These are phyloP conservation scores for Boletellus ananas DNA, from an alignment of 768 basidiomycete genomes.

Conservation along the genomic window DNA sequence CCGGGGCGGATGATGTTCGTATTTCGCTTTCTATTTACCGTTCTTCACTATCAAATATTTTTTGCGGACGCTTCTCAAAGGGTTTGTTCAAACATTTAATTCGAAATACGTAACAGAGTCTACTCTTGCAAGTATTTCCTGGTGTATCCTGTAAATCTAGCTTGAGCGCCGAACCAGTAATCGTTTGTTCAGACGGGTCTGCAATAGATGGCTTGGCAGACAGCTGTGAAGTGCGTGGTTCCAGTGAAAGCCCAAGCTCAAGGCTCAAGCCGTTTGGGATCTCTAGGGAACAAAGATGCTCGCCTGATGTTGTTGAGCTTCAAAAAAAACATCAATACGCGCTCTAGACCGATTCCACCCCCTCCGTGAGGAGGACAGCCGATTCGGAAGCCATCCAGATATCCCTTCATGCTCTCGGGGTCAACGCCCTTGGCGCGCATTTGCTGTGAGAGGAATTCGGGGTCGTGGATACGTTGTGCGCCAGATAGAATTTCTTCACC, in stretches of 20 bases:
- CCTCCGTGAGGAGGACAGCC: conserved; percentile 97
- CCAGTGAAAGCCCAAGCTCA: conserved; percentile 31
- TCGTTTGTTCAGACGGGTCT: conserved; percentile 1
- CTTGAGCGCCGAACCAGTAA: conserved; percentile 4
- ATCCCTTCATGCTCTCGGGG: conserved; percentile 86
- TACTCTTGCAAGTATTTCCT: conserved; percentile 13
- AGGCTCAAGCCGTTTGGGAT: conserved; percentile 92
- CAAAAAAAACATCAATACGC: conserved; percentile 96
- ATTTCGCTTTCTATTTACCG: conserved; percentile 25
- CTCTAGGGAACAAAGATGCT: conserved; percentile 92
- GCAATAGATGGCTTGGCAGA: neutral
- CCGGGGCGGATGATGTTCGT: conserved; percentile 14
- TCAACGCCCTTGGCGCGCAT: conserved; percentile 88
- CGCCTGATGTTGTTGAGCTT: conserved; percentile 94
- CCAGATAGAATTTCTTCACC: conserved; percentile 99
- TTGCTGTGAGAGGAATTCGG: conserved; percentile 71
- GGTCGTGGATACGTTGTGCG: conserved; percentile 95
- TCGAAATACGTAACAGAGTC: conserved; percentile 20
- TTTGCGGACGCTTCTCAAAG: conserved; percentile 19
- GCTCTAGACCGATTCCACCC: conserved; percentile 92
- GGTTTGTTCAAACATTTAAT: conserved; percentile 23
- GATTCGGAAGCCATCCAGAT: conserved; percentile 91
- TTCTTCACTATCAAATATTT: conserved; percentile 16
- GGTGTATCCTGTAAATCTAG: conserved; percentile 20
- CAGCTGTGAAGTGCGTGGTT: neutral